Evolutionary conservation across 176 grass and related monocot species (phyloP).

Genomic region (Carex myosuroides): DNA sequence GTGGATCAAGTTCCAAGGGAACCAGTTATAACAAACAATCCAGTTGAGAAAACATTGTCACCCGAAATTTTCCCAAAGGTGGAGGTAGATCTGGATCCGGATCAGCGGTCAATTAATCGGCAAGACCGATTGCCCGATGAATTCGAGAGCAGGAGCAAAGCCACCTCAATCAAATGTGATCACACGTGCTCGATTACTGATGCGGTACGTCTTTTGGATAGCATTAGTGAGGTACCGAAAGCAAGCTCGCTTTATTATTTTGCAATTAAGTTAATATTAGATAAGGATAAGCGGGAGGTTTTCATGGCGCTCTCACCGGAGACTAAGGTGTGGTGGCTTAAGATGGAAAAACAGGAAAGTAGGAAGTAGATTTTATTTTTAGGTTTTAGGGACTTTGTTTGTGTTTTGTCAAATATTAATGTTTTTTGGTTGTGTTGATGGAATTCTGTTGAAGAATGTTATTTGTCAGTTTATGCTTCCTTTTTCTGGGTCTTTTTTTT

Average conservation of each 20-base stretch:
- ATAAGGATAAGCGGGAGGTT: slow-evolving; percentile 29
- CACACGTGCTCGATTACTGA: slow-evolving; percentile 18
- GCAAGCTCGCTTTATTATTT: slow-evolving; percentile 31
- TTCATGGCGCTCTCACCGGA: slow-evolving; percentile 23
- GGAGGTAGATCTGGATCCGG: neutral
- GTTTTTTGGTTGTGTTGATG: neutral
- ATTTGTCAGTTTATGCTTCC: neutral
- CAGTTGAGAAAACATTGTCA: neutral
- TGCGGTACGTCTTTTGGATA: slow-evolving; percentile 28
- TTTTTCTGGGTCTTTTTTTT: neutral
- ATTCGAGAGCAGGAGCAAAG: slow-evolving; percentile 15
- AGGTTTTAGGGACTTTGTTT: neutral
- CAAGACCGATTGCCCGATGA: neutral
- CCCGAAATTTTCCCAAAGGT: neutral
- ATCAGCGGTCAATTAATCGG: neutral
- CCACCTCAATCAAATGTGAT: neutral
- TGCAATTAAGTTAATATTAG: slow-evolving; percentile 29
- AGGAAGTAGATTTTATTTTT: neutral
- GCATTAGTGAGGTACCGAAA: slow-evolving; percentile 25
- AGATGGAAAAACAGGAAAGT: slow-evolving; percentile 29
- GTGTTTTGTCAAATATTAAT: neutral
- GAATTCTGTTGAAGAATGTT: neutral
- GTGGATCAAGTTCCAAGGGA: neutral
- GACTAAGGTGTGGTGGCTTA: slow-evolving; percentile 31
- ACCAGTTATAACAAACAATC: neutral